A percentile compares a stretch with the other conserved stretches of the same genome.
These are phyloP conservation scores for Tuctoria greenei DNA, from an alignment of 176 grass and related monocot species.

Conservation along the genomic window DNA sequence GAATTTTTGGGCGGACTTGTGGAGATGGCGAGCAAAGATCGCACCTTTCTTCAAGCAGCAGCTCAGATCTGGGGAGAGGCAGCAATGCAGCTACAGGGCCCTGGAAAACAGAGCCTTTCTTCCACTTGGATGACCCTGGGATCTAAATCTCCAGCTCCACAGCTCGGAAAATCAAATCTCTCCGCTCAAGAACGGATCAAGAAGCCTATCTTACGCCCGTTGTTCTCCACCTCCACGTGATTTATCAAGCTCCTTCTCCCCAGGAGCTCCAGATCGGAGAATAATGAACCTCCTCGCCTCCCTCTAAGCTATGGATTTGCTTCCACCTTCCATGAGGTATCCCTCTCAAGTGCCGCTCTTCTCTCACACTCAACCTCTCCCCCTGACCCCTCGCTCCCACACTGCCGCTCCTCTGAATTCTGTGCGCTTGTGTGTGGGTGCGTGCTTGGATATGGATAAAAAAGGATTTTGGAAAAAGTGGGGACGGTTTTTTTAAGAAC, in stretches of 20 bases:
- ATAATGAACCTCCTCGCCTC: constrained; percentile 5
- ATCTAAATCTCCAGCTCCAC: too few species aligned
- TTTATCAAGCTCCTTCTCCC: constrained; percentile 2
- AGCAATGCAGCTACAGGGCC: constrained; percentile 40
- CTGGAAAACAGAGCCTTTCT: too few species aligned
- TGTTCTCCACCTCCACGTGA: constrained; percentile 13
- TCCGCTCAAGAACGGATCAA: constrained; percentile 34
- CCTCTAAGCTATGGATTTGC: constrained; percentile 26
- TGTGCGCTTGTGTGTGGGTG: constrained; percentile 22
- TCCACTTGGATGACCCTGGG: too few species aligned
- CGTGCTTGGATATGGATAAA: constrained; percentile 40
- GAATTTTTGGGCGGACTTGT: constrained; percentile 18
- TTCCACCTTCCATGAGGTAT: not conserved
- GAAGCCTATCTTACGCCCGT: constrained; percentile 1
- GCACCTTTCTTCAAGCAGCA: constrained; percentile 14
- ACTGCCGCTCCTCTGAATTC: constrained; percentile 32
- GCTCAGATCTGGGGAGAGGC: constrained; percentile 37
- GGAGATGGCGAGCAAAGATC: constrained; percentile 30
- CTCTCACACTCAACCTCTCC: not conserved
- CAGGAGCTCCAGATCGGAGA: constrained; percentile 37
- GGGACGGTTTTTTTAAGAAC: not conserved
- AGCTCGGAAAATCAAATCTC: not conserved
- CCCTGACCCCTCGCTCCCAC: not conserved
- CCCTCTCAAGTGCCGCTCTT: not conserved
- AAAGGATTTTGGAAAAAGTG: constrained; percentile 2